Base-by-base conservation (phyloP, 805 yeast species). In the Metschnikowia amazonensis region DNA sequence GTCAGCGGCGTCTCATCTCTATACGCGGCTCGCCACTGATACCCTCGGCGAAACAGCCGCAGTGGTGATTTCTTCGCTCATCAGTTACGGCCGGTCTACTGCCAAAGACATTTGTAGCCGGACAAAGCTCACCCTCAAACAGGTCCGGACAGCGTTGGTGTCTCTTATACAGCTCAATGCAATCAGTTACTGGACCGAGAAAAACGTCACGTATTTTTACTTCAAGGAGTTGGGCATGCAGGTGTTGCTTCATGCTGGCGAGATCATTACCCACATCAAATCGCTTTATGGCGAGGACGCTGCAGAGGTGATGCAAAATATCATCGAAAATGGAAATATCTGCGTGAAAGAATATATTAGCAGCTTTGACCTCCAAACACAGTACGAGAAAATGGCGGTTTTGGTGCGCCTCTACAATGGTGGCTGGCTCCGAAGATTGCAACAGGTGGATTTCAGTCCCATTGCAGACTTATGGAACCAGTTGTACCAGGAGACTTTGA, bases 81-180 rank as follows among this genome's bases (percentile, higher is more conserved):
- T 86, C 45, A 75, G 84, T 44, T 75, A 82, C 52, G 95, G 95
- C 11, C 73, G 94, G 48, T 66, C 82, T 29, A 74, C 79, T 0
- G 71, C 82, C 1, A 63, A 62, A 20, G 89, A 86, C 40, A 54
- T 89, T 18, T 62, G 75, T 35, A 60, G 64, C 23, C 65, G 66
- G 42, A 69, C 83, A 2, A 64, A 67, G 7, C 60, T 85, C 40
- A 76, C 83, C 1, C 43, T 69, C 0, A 62, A 76, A 11, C 65
- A 75, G 11, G 79, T 87, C 16, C 82, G 82, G 52, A 77, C 83
- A 28, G 72, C 86, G 0, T 69, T 92, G 35, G 95, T 87, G 4
- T 78, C 90, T 6, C 67, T 92, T 56, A 73, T 90, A 33, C 97
- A 92, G 64, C 70, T 88, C 50, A 79, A 86, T 48, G 85, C 95